phyloP scores from a whole-genome alignment of 2,329 filamentous ascomycete genomes.

The Aspergillus glaucus region DNA sequence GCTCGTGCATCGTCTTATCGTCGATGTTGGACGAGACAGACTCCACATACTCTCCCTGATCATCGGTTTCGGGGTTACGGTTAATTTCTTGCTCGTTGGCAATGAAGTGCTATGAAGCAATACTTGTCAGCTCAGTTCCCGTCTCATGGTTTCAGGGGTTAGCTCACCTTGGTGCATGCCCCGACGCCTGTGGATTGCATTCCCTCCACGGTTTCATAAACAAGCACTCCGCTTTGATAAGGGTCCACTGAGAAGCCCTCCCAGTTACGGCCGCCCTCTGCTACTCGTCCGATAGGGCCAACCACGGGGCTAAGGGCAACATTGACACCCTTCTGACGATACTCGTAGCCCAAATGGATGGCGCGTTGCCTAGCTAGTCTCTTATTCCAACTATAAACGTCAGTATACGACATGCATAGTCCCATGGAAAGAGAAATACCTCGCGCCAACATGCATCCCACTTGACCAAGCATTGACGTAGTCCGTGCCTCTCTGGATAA shows the following conservation, averaged over 20 bases:
- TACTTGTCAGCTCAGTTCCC: neutral
- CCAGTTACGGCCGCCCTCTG: constrained; percentile 41
- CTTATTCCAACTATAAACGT: constrained; percentile 27
- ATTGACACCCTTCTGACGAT: constrained; percentile 38
- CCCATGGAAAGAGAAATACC: constrained; percentile 12
- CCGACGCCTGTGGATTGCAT: constrained; percentile 41
- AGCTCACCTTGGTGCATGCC: constrained; percentile 27
- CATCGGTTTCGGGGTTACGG: constrained; percentile 9
- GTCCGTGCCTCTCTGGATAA: constrained; percentile 21
- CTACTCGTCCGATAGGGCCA: constrained; percentile 27
- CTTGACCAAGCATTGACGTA: constrained; percentile 21
- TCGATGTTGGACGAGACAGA: constrained; percentile 57
- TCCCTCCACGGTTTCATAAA: constrained; percentile 39
- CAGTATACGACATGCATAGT: neutral
- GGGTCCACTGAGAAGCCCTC: constrained; percentile 47
- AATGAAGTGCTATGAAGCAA: constrained; percentile 47
- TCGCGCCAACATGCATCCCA: constrained; percentile 18
- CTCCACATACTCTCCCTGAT: constrained; percentile 18
- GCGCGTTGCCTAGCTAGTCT: constrained; percentile 27
- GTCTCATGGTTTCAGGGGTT: neutral
- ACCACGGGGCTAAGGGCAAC: constrained; percentile 39
- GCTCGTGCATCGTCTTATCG: constrained; percentile 59
- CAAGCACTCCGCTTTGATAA: constrained; percentile 41
- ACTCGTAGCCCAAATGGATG: constrained; percentile 30
- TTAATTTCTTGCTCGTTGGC: constrained; percentile 54